These are phyloP conservation scores for Centella asiatica DNA, from an alignment of 129 eudicot genomes.

Conservation along the genomic window DNA sequence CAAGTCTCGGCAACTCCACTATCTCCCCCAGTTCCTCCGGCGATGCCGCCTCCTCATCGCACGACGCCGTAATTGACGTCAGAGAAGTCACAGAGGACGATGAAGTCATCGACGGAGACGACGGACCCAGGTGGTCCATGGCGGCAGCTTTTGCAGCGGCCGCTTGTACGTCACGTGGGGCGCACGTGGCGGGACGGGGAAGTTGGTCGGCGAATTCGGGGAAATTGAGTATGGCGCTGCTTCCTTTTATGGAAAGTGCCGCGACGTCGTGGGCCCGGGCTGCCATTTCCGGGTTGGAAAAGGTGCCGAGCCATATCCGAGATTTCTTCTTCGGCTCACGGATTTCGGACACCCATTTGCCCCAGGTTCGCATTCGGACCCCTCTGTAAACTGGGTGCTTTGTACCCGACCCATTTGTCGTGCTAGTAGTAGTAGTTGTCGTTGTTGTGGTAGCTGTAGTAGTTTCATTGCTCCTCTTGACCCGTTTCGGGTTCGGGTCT, in stretches of 20 bases:
- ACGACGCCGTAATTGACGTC: constrained; percentile 3
- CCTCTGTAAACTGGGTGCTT: constrained; percentile 78
- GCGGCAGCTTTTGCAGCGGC: constrained; percentile 79
- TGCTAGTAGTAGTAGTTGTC: too few relatives aligned
- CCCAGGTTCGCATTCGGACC: constrained; percentile 85
- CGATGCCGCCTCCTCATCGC: constrained; percentile 21
- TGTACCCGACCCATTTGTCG: too few relatives aligned
- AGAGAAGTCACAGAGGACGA: constrained; percentile 22
- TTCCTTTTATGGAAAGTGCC: constrained; percentile 62
- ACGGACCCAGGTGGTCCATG: constrained; percentile 42
- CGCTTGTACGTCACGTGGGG: constrained; percentile 73
- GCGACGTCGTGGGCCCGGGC: constrained; percentile 95
- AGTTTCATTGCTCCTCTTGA: constrained; percentile 15
- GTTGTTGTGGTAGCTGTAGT: neutral
- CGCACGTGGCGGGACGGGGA: constrained; percentile 64
- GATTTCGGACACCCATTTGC: constrained; percentile 88
- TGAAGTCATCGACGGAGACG: constrained; percentile 10
- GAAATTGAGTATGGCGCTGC: constrained; percentile 68
- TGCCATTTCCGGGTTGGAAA: constrained; percentile 81
- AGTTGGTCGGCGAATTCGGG: constrained; percentile 50
- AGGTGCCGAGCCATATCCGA: constrained; percentile 92
- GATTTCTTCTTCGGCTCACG: constrained; percentile 81
- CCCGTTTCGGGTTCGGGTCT: constrained; percentile 19
- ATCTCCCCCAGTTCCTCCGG: constrained; percentile 54
- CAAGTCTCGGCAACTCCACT: constrained; percentile 65